Evolutionary conservation across 257 asterid genomes (phyloP), one percentile per base, ranked within the genome.

Genomic region (Plectranthus barbatus): DNA sequence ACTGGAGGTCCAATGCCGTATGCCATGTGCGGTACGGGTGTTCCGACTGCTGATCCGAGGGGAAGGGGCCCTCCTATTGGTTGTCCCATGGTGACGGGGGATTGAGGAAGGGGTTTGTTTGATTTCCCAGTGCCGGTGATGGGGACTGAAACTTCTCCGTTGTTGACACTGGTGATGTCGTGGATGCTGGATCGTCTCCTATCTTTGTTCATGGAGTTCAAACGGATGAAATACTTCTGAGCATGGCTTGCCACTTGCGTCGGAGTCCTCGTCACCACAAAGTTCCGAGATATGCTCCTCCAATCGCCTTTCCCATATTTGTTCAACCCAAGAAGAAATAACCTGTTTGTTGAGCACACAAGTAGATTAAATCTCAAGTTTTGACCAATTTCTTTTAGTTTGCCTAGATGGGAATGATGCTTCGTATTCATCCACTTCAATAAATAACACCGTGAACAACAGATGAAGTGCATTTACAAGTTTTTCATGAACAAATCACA

Each of bases 231-330:
- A 64, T 88, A 91, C 72, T 91, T 91, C 63, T 91, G 98, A 1
- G n/a, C n/a, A n/a, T n/a, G n/a, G n/a, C n/a, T n/a, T n/a, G n/a
- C n/a, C n/a, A n/a, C n/a, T n/a, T n/a, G n/a, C n/a, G n/a, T n/a
- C n/a, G n/a, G n/a, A n/a, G n/a, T n/a, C n/a, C n/a, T n/a, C n/a
- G n/a, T n/a, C n/a, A n/a, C n/a, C n/a, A n/a, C n/a, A n/a, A n/a
- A n/a, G n/a, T n/a, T n/a, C n/a, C n/a, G n/a, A n/a, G n/a, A n/a
- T n/a, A n/a, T n/a, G n/a, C n/a, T n/a, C n/a, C n/a, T n/a, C n/a
- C n/a, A n/a, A n/a, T n/a, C 96, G 17, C 96, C 98, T 77, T 86
- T 91, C 9, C 98, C 96, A 9, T 83, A 88, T 39, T 88, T 91
- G 0, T 91, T 92, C 84, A 91, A 51, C 20, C 98, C 98, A 33